Base-by-base conservation (phyloP, 2,329 filamentous ascomycete species). In the Alternaria dauci region DNA sequence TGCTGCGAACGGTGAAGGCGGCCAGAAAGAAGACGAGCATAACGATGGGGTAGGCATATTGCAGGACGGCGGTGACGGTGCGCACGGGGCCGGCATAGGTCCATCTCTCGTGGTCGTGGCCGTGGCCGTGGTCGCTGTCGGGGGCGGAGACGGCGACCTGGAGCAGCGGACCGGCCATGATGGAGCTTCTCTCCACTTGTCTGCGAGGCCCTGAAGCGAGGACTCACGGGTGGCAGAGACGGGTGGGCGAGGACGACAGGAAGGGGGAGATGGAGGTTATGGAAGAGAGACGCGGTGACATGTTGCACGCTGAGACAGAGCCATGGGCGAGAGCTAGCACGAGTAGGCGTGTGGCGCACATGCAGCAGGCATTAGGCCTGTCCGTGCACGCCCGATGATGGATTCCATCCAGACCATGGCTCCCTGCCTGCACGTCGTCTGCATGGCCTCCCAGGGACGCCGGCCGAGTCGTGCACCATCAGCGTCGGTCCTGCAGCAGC, bases 21-120 rank as follows among this genome's bases (percentile, higher is more conserved):
- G 82, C 76, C 50, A 90, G 78, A 76, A 91, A 92, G 73, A 91
- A 83, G 68, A 87, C 66, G 55, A 91, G 82, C 60, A 91, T 80
- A 58, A 89, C 76, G 69, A 90, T 85, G 12, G 89, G 88, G 67
- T 88, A 91, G 67, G 84, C 80, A 74, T 83, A 86, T 71, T 87
- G 86, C 59, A 86, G 73, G 68, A 81, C 80, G 41, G 63, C 58
- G 58, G 72, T 62, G 52, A 55, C 23, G 16, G 14, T 47, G 59
- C 67, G 65, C 23, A 75, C 55, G 30, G 65, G 54, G 51, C 52
- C 42, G 61, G 72, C 69, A 46, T 66, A 61, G 38, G 51, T 46
- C 69, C 68, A 72, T 52, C 65, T 58, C 44, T 62, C 51, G 58
- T 57, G 46, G 53, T 57, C 51, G 63, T 56, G 55, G 20, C 20